These are phyloP conservation scores for Apiotrichum veenhuisii DNA, from an alignment of 1,284 basidiomycete genomes.

Conservation along the genomic window DNA sequence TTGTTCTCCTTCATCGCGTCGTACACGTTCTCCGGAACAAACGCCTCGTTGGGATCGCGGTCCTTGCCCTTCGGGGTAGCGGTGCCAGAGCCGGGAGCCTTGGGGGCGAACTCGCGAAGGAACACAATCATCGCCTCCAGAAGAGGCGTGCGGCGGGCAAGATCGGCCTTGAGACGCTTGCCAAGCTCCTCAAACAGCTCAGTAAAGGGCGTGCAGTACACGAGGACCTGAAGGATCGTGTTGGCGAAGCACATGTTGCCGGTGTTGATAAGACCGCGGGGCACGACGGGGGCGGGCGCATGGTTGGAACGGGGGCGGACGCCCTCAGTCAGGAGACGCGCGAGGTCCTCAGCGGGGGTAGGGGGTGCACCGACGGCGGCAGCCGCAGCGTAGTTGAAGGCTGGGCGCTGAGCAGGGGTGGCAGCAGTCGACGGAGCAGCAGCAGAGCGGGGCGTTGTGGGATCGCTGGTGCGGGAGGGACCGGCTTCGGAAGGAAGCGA, in stretches of 20 bases:
- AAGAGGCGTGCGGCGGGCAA: conserved; percentile 62
- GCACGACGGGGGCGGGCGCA: conserved; percentile 41
- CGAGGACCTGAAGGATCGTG: conserved; percentile 81
- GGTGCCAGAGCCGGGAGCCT: conserved; percentile 15
- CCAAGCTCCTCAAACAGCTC: conserved; percentile 71
- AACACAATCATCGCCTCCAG: conserved; percentile 80
- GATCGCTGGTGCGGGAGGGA: conserved; percentile 2
- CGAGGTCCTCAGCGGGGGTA: conserved; percentile 57
- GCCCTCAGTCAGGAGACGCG: conserved; percentile 58
- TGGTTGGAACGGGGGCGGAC: conserved; percentile 12
- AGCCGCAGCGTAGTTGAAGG: conserved; percentile 44
- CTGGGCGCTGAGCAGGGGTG: conserved; percentile 26
- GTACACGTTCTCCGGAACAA: conserved; percentile 85
- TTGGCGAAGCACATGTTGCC: conserved; percentile 99
- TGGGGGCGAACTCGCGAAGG: conserved; percentile 65
- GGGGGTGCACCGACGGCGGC: conserved; percentile 50
- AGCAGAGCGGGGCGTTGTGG: conserved; percentile 39
- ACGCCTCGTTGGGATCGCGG: conserved; percentile 56
- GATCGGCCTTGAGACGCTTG: conserved; percentile 54
- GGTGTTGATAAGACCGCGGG: conserved; percentile 85
- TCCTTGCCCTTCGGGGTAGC: conserved; percentile 29
- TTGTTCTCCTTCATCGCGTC: conserved; percentile 94
- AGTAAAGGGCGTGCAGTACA: conserved; percentile 84
- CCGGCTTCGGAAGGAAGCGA: conserved; percentile 21
- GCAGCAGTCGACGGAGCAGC: conserved; percentile 56